Evolutionary conservation across 495 filamentous ascomycete genomes (phyloP), one percentile per base, ranked within the genome.

Genomic region (Talaromyces liani): DNA sequence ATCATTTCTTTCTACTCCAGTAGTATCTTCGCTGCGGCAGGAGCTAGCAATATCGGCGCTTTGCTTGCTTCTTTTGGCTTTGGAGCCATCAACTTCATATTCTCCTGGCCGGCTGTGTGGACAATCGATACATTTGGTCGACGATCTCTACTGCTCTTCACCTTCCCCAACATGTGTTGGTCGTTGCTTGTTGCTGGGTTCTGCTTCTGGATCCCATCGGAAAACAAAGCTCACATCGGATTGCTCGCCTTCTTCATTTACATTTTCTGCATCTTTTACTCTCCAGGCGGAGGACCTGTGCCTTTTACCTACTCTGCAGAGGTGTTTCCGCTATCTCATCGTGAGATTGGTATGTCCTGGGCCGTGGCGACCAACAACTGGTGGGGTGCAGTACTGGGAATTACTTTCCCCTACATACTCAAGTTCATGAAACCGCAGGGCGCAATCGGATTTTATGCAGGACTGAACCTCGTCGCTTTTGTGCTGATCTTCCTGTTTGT

Each of bases 91-190:
- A 93, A 94, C 74, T 93, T 90, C 72, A 54, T 89, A n/a, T 94
- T 94, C 67, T 89, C 90, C 56, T 90, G 85, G 76, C 91, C 91
- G 1, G 91, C 91, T 5, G 80, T 95, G 31, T 90, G 82, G 77
- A 92, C 90, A 7, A 96, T 96, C 66, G 91, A 96, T 73, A 92
- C 88, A 9, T 93, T 86, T 57, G 91, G 91, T 9, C 87, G 91
- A 36, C 84, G 91, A 24, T 79, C 80, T 16, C 80, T 96, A 1
- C 82, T 94, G 1, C 82, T 94, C 5, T 90, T 92, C 72, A 96
- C 91, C 10, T 93, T 93, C 73, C 91, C 91, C 0, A 80, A 92
- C 53, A 93, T 94, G 91, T 85, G 81, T 36, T 91, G 88, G 88
- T 88, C 88, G 25, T 75, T 93, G 9, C 79, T 93, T 0, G 87